Evolutionary conservation across 768 basidiomycete species (phyloP).

Genomic region (Xerocomellus intermedius): DNA sequence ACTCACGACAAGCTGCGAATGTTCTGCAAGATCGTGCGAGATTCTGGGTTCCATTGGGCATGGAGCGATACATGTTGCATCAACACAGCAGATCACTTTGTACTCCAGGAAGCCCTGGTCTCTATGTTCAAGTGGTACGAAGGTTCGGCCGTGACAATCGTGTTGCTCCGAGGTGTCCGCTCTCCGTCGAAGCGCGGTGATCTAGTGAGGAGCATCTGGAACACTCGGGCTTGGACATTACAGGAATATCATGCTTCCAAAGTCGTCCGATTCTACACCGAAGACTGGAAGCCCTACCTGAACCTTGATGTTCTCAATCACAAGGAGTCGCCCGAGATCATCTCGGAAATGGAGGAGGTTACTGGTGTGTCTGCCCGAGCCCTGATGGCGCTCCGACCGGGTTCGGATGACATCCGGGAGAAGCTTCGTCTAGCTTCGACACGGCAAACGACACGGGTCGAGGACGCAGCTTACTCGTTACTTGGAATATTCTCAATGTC

Average conservation of each 20-base stretch:
- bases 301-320: neutral
- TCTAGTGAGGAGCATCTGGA: neutral
- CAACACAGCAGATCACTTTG: neutral
- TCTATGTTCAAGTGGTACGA: neutral
- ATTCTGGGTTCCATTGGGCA: neutral
- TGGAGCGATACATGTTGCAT: neutral
- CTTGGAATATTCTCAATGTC: neutral
- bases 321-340: neutral
- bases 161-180: neutral
- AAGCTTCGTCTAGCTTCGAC: neutral
- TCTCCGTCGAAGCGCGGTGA: neutral
- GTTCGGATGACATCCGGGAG: neutral
- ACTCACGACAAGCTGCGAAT: neutral
- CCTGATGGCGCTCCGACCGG: neutral
- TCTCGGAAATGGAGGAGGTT: neutral
- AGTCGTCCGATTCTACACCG: neutral
- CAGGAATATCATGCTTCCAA: neutral
- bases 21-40: neutral
- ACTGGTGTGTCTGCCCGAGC: neutral
- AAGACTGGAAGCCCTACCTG: neutral
- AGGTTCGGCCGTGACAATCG: neutral
- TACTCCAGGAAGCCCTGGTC: neutral
- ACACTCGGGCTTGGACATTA: neutral
- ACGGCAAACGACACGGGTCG: conserved; percentile 1
- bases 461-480: neutral